Base-by-base conservation (phyloP, 1,284 basidiomycete genomes). In the Ceratobasidium sp. region DNA sequence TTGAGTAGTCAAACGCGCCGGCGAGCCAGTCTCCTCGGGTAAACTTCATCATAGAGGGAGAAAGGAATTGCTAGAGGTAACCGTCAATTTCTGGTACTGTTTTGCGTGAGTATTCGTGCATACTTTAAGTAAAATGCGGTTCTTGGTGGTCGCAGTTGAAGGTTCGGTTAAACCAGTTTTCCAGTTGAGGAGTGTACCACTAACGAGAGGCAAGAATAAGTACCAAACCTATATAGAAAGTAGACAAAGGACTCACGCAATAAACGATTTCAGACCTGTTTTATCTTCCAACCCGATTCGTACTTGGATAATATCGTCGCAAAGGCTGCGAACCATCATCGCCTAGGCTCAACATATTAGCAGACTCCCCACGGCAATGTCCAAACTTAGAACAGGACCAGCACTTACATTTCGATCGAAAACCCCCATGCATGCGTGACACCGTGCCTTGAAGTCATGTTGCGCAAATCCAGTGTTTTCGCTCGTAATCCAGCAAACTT, bases 401-500 rank as follows among this genome's bases (percentile, higher is more conserved):
- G 2, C n/a, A n/a, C 63, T 24, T 33, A 54, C 63, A 45, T 73
- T 27, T 22, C 54, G 54, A 17, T 48, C 56, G 41, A 75, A 73
- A 5, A 36, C 41, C 1, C 47, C 36, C 62, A 19, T 56, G 33
- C 75, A 75, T 24, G 29, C 5, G 11, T 72, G 67, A 27, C 75
- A 75, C 19, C 27, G 60, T 31, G 69, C 48, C 22, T 48, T 48
- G 59, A 75, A 75, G 8, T 41, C 60, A 19, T 71, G 44, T 33
- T 75, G 48, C 11, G 69, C 69, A 45, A 73, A 75, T 1, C 75
- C 75, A 33, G 47, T 54, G 1, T 59, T 62, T 47, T 63, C 29
- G 27, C 31, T 44, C 29, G 69, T 51, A 48, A 75, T 62, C 75
- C 75, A 75, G 24, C n/a, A 48, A 24, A 73, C 54, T n/a, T 64